Evolutionary conservation across 2,329 filamentous ascomycete genomes (phyloP), one percentile per base, ranked within the genome.

Genomic region (Exophiala sideris): DNA sequence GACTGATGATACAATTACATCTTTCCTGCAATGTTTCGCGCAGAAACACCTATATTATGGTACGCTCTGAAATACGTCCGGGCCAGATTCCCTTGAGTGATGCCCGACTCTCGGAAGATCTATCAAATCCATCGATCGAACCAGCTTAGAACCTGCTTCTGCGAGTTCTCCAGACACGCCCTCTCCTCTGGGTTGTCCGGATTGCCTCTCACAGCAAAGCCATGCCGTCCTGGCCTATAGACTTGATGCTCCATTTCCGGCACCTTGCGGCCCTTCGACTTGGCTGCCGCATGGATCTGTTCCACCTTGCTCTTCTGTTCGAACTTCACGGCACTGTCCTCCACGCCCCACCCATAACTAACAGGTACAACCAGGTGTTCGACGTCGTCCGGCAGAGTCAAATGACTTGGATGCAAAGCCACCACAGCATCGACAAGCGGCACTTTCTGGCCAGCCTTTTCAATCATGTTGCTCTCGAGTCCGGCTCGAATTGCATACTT

Each of bases 361-460:
- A 52, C 38, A 33, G 59, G 50, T 16, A 62, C 57, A 44, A 54
- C 61, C 42, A 68, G 59, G 49, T 63, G 57, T 54, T 66, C 62
- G 33, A 80, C 68, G 45, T 83, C 80, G 9, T 53, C 68, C 0
- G 78, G 77, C 2, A 83, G 50, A 0, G 61, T 63, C 20, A 85
- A 56, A 18, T 75, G 61, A 45, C 74, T 79, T 2, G 81, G 80
- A 62, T 83, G 80, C 8, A 74, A 79, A 0, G 76, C 74, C 61
- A 82, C 82, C 6, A 65, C 78, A 5, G 72, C 78, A 58, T 82
- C 76, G 39, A 83, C 67, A 8, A 83, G 70, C 2, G 60, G 58
- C 18, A 66, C 64, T 58, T 68, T 69, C 21, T 62, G 59, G 1
- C 59, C 66, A 56, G 65, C 52, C 2, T 59, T 58, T 20, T 70